Evolutionary conservation across 2,329 filamentous ascomycete genomes (phyloP).

Genomic region (Atkinsonella texensis): DNA sequence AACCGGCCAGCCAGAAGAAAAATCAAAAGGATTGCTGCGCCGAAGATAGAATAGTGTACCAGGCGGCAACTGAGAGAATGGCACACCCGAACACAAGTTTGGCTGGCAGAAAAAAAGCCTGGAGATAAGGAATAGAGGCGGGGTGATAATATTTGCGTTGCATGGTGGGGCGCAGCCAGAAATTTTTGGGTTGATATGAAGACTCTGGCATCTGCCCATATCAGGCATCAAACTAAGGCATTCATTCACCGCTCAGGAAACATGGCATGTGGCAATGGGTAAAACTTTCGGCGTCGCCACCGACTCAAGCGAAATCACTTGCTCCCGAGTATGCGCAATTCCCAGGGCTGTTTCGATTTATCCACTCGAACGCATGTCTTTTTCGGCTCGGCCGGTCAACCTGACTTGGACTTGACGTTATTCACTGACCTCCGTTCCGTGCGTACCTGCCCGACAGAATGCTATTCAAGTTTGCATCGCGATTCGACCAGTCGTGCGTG

Average conservation of each 20-base stretch:
- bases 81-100: background rate
- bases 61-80: conserved; percentile 12
- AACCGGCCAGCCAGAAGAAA: background rate
- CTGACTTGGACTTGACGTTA: conserved; percentile 1
- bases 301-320: background rate
- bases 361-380: background rate
- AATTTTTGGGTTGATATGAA: conserved; percentile 21
- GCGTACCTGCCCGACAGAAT: background rate
- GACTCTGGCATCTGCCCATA: conserved; percentile 5
- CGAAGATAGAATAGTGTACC: conserved; percentile 6
- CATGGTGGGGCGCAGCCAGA: conserved; percentile 26
- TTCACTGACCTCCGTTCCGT: background rate
- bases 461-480: background rate
- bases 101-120: conserved; percentile 4
- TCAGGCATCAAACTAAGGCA: conserved; percentile 26
- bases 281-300: conserved; percentile 1
- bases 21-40: conserved; percentile 7
- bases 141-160: conserved; percentile 29
- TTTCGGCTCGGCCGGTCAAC: background rate
- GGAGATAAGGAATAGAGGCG: conserved; percentile 18
- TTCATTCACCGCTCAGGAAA: conserved; percentile 11
- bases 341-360: background rate
- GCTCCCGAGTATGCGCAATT: background rate
- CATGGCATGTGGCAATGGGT: background rate
- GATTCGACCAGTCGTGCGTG: too few species aligned